Percentiles rank a stretch among this genome's conserved stretches.
These are phyloP conservation scores for Cornus kousa DNA, from an alignment of 148 eudicot genomes.

Conservation along the genomic window DNA sequence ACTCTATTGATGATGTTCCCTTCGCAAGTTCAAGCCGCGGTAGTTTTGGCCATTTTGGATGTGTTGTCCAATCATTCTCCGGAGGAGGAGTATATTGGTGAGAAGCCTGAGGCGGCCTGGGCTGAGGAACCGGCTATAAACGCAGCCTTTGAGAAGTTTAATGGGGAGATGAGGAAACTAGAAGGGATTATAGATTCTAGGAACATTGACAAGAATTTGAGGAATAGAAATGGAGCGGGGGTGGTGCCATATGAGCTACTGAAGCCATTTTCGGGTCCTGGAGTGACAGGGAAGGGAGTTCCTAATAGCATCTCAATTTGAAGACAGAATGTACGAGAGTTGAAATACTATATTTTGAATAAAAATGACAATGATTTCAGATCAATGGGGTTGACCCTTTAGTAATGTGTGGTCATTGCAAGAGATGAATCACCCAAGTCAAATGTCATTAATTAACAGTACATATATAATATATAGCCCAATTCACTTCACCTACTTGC, in stretches of 20 bases:
- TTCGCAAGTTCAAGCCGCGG: constrained; percentile 52
- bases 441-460: no score
- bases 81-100: constrained; percentile 77
- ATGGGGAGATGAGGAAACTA: constrained; percentile 34
- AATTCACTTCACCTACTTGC: no score
- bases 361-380: no score
- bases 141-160: constrained; percentile 47
- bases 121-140: constrained; percentile 28
- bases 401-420: no score
- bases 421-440: no score
- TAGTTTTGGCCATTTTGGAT: constrained; percentile 46
- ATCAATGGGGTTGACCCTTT: no score
- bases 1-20: constrained; percentile 42
- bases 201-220: constrained; percentile 32
- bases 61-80: constrained; percentile 61
- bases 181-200: constrained; percentile 52
- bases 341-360: no score
- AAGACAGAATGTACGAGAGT: not conserved
- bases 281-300: constrained; percentile 62
- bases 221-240: constrained; percentile 60
- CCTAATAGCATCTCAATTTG: constrained; percentile 69
- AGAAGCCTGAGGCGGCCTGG: constrained; percentile 42
- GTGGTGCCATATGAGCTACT: constrained; percentile 52
- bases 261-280: constrained; percentile 60
- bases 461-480: no score